These are phyloP conservation scores for Yarrowia galli DNA, from an alignment of 1,139 yeast genomes.

Conservation along the genomic window DNA sequence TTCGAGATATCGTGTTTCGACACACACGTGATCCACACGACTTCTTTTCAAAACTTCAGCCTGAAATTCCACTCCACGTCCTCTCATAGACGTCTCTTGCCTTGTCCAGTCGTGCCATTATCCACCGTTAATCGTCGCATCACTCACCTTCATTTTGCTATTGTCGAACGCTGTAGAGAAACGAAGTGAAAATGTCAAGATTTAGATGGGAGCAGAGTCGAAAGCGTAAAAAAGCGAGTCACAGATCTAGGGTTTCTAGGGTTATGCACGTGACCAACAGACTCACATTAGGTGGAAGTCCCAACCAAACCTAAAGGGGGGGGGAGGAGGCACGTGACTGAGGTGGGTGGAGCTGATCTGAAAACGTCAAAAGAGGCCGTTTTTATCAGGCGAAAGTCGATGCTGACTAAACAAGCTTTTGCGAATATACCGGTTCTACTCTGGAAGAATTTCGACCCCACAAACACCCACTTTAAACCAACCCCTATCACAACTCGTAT, in stretches of 20 bases:
- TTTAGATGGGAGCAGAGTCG: conserved; percentile 39
- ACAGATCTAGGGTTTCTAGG: conserved; percentile 33
- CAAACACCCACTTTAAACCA: too few relatives aligned
- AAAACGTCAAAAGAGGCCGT: too few relatives aligned
- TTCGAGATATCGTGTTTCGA: too few relatives aligned
- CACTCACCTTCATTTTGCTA: conserved; percentile 39
- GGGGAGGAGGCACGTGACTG: background rate
- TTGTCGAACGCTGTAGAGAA: conserved; percentile 39
- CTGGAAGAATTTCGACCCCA: background rate
- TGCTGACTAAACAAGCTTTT: too few relatives aligned
- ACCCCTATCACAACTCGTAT: background rate
- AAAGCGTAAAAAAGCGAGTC: conserved; percentile 36
- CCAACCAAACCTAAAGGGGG: conserved; percentile 7
- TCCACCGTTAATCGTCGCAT: too few relatives aligned
- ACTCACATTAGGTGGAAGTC: conserved; percentile 2
- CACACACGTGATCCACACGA: too few relatives aligned
- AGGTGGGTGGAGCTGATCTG: background rate
- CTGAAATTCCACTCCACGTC: too few relatives aligned
- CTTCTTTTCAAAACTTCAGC: too few relatives aligned
- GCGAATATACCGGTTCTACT: too few relatives aligned
- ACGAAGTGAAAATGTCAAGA: conserved; percentile 39
- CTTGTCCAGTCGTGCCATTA: background rate
- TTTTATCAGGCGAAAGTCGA: too few relatives aligned
- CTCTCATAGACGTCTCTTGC: background rate
- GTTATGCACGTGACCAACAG: conserved; percentile 10